Percentiles rank a stretch among this genome's conserved stretches.
Conservation (phyloP, 805 yeast species). For the Sugiyamaella smithiae region DNA sequence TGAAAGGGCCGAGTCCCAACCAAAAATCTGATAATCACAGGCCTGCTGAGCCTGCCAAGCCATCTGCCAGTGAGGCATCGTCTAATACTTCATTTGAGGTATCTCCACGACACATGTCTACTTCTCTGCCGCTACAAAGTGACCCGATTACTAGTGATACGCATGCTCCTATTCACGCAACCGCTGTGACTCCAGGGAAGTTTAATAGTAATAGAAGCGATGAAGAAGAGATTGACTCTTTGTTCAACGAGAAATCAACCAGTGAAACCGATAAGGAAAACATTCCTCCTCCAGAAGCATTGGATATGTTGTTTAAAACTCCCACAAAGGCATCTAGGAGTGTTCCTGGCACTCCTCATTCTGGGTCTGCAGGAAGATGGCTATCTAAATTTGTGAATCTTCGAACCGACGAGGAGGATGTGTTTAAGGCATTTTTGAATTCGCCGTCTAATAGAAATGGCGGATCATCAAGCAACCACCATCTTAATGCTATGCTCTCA, state of each 20-base stretch:
- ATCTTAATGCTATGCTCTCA: constrained; percentile 7
- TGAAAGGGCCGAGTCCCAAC: too few species aligned
- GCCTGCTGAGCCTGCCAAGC: too few species aligned
- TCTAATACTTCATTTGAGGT: too few species aligned
- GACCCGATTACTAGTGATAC: too few species aligned
- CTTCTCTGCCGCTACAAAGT: too few species aligned
- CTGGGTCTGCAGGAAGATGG: constrained; percentile 14
- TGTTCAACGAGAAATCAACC: background rate
- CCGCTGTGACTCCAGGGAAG: too few species aligned
- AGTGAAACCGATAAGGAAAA: constrained; percentile 20
- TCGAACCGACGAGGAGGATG: constrained; percentile 20
- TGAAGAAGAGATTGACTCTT: background rate
- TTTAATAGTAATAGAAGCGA: too few species aligned
- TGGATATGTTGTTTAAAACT: constrained; percentile 17
- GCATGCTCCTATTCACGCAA: too few species aligned
- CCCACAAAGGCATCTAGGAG: constrained; percentile 13
- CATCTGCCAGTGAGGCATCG: too few species aligned
- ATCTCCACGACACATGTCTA: too few species aligned
- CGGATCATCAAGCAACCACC: constrained; percentile 1
- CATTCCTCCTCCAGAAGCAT: constrained; percentile 13
- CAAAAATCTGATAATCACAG: too few species aligned
- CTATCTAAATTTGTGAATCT: constrained; percentile 18
- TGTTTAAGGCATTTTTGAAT: constrained; percentile 21
- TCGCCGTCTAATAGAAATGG: constrained; percentile 17
- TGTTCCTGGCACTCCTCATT: background rate